Base-by-base conservation (phyloP, 108 stramenopile species). In the Schizochytrium sp. region DNA sequence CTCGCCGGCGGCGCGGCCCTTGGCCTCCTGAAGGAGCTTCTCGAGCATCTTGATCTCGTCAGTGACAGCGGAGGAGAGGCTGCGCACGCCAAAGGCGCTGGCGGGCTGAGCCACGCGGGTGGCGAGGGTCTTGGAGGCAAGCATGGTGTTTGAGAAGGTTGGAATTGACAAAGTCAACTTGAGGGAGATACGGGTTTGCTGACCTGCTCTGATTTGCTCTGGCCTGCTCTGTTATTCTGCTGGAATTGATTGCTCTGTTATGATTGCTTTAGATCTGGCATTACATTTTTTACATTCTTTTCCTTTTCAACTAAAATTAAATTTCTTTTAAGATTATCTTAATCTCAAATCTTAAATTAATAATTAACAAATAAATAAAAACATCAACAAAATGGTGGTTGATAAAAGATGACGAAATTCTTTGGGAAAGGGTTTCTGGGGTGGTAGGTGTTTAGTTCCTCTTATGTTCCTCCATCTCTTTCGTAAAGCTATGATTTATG, bases 1-100 rank as follows among this genome's bases (percentile, higher is more conserved):
- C 73, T 53, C n/a, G 73, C 73, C 73, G 46, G 73, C 73, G 15
- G 47, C 73, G 1, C 73, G 73, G 13, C n/a, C 73, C 73, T 83
- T 83, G 73, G 73, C 73, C 49, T 83, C 73, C 19, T 46, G 49
- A 46, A 83, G 73, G 15, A 83, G 73, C 73, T 83, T 83, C 73
- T 83, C 73, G 15, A 83, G 73, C 73, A 83, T 83, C 73, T 83
- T 83, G 73, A 83, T 46, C 73, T 83, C 73, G 7, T 83, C 73
- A 38, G 61, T 42, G 58, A 59, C 58, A 19, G 73, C 73, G 73
- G 73, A 46, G 10, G 73, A 83, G 15, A 47, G 7, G 73, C 47
- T 53, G 28, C 73, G 28, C 73, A 19, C 73, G 73, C 73, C 73
- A 13, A 38, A 38, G 17, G 42, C 41, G 61, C 61, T 38, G 17